Evolutionary conservation across 2,329 filamentous ascomycete genomes (phyloP), one percentile per base, ranked within the genome.

Genomic region (Ophiostoma sp.): DNA sequence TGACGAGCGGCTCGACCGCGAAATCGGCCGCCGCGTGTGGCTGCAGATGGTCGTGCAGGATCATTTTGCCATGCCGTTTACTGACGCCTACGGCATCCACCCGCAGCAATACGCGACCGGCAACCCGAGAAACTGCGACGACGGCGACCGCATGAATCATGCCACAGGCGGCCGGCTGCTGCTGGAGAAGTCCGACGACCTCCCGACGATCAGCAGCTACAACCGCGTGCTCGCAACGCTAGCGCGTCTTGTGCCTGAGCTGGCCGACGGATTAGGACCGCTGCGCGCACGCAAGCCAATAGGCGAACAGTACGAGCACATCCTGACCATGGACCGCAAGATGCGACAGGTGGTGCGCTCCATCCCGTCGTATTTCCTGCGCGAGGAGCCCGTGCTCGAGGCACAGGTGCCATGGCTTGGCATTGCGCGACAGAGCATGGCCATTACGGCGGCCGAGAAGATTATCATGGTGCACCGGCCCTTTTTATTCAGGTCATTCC

Each of bases 381-480:
- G 76, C 13, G 70, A 68, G 67, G 73, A 67, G 67, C 67, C n/a
- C 68, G 73, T 70, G 70, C 75, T 72, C 68, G 75, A 66, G 68
- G 70, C 74, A 1, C 71, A 74, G 31, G 74, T 76, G 4, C 75
- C 75, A 0, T 80, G 79, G 79, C 74, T 80, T 11, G 73, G 73
- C 1, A 78, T 74, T 15, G 79, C 79, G 6, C 76, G 78, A 13
- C 76, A 76, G 48, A 79, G 77, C 69, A 75, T 80, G 35, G 78
- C 79, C 8, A 79, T 80, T 33, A 79, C 78, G 0, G 77, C 78
- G 8, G 78, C 79, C 1, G 79, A 80, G 68, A 80, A 80, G 72
- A 79, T 79, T 44, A 79, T 80, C 72, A 79, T 79, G 77, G 77
- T 80, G 33, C 79, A 80, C 70, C 76, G 79, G 1, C 77, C 78